These are phyloP conservation scores for Talaromyces amestolkiae DNA, from an alignment of 2,329 filamentous ascomycete species.

Conservation along the genomic window DNA sequence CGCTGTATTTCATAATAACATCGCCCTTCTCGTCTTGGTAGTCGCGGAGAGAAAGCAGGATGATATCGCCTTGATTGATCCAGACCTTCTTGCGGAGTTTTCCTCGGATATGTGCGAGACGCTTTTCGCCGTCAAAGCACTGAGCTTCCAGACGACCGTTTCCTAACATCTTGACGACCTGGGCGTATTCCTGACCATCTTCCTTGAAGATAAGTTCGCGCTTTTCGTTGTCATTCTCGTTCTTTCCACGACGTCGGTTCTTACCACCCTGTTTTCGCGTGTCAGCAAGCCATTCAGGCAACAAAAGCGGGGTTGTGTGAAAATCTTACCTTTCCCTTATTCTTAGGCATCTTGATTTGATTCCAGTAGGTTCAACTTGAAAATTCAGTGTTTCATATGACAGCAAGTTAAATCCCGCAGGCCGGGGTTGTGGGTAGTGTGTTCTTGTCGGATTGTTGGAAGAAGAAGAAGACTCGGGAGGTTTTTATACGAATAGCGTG, in stretches of 20 bases:
- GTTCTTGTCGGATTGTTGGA: constrained; percentile 21
- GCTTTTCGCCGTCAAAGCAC: constrained; percentile 92
- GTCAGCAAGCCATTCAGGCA: constrained; percentile 23
- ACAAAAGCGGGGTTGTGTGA: constrained; percentile 26
- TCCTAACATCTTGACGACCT: constrained; percentile 92
- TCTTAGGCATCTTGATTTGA: constrained; percentile 80
- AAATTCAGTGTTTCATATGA: not conserved
- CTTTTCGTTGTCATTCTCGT: constrained; percentile 99
- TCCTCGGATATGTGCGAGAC: constrained; percentile 81
- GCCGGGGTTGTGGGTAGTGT: constrained; percentile 16
- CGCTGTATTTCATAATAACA: constrained; percentile 90
- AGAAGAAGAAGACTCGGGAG: constrained; percentile 25
- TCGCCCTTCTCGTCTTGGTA: constrained; percentile 94
- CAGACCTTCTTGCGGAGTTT: constrained; percentile 99
- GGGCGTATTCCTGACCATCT: constrained; percentile 88
- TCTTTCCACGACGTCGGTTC: constrained; percentile 97
- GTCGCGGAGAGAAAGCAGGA: constrained; percentile 80
- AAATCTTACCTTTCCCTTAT: constrained; percentile 89
- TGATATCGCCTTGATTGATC: constrained; percentile 98
- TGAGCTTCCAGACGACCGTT: constrained; percentile 90
- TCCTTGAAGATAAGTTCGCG: constrained; percentile 98
- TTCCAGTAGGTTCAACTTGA: constrained; percentile 10
- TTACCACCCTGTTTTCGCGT: constrained; percentile 72
- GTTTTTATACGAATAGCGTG: constrained; percentile 23
- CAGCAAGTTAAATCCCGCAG: not conserved